Evolutionary conservation across 176 grass and related monocot species (phyloP).

Genomic region (Oryza rufipogon): DNA sequence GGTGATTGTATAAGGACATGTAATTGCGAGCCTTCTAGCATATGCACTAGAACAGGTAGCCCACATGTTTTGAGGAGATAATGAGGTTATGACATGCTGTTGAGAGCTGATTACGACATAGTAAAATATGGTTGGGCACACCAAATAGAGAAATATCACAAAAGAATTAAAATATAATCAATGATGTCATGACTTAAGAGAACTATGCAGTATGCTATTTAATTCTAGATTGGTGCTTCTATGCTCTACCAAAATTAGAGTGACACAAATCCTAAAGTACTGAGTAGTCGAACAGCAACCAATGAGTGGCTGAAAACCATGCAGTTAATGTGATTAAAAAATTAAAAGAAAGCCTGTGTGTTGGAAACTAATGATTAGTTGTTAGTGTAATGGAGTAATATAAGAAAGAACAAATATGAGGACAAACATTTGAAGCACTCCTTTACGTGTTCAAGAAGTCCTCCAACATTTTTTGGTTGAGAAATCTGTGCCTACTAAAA

Average conservation of each 20-base stretch:
- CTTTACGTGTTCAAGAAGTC: not conserved
- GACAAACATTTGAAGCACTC: not conserved
- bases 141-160: not conserved
- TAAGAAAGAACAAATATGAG: not conserved
- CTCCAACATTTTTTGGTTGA: not conserved
- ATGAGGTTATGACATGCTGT: not conserved
- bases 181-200: not conserved
- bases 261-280: not conserved
- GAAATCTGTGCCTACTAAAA: not conserved
- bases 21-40: constrained; percentile 1
- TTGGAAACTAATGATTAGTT: not conserved
- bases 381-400: not conserved
- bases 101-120: not conserved
- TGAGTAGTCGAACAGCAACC: not conserved
- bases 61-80: not conserved
- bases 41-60: not conserved
- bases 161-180: not conserved
- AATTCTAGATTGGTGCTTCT: not conserved
- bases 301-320: not conserved
- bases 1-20: not conserved
- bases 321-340: no score
- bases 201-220: not conserved
- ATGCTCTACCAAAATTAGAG: not conserved
- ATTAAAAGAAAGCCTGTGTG: no score
- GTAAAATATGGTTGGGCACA: not conserved